phyloP scores from a whole-genome alignment of 257 asterid genomes.

The Ophiorrhiza pumila region DNA sequence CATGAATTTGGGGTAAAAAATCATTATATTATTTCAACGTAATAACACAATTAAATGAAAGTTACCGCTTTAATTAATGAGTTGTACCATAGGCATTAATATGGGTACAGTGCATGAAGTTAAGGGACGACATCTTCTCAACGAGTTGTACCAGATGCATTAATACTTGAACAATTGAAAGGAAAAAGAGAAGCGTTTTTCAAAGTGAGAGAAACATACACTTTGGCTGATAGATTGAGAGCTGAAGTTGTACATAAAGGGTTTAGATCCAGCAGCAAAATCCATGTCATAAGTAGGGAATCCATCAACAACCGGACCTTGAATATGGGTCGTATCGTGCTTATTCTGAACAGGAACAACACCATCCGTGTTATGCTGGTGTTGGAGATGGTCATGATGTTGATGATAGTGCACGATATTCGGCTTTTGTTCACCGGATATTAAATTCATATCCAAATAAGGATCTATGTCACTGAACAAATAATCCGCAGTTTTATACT shows the following conservation, averaged over 20 bases:
- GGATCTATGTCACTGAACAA: slow-evolving; percentile 54
- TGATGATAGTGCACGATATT: slow-evolving; percentile 13
- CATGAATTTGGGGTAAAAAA: no score
- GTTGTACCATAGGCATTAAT: background rate
- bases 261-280: slow-evolving; percentile 51
- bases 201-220: slow-evolving; percentile 43
- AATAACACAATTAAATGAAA: no score
- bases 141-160: no score
- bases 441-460: slow-evolving; percentile 53
- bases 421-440: slow-evolving; percentile 43
- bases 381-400: slow-evolving; percentile 17
- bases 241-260: slow-evolving; percentile 68
- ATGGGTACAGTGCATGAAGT: background rate
- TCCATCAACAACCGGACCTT: slow-evolving; percentile 70
- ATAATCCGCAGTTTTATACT: slow-evolving; percentile 49
- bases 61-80: no score
- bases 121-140: no score
- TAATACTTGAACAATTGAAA: no score
- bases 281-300: slow-evolving; percentile 64
- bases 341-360: slow-evolving; percentile 68
- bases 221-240: slow-evolving; percentile 81
- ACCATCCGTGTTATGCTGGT: slow-evolving; percentile 51
- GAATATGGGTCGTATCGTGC: slow-evolving; percentile 40
- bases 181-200: background rate
- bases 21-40: no score